Base-by-base conservation (phyloP, 139 green algal genomes). In the Chlamydomonas schloesseri region DNA sequence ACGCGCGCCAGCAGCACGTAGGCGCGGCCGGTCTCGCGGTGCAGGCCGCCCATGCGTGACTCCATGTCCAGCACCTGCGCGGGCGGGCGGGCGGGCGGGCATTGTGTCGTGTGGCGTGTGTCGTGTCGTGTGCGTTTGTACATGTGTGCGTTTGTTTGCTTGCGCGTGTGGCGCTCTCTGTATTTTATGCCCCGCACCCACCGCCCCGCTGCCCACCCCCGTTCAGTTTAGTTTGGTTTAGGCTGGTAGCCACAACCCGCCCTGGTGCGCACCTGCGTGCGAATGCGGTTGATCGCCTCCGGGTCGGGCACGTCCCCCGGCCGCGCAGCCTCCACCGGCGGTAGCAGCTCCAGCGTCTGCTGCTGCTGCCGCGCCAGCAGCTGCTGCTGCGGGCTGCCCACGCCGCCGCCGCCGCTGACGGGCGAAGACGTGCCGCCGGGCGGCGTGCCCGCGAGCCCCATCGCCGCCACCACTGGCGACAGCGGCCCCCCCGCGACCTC, bases 1-100 rank as follows among this genome's bases (percentile, higher is more conserved):
- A 80, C 72, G 24, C 83, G 83, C 18, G 70, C 83, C 2, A 88
- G 64, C 9, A 88, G 74, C 21, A 88, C 72, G 55, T 81, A 88
- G 46, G 72, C 83, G 23, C 74, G 67, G 26, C 83, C 83, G 13
- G 74, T 78, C 73, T 88, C 70, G 6, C 62, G 83, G 72, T 88
- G 71, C 42, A 70, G 36, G 0, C 26, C 0, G 21, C 83, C 83
- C 60, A 83, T 71, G 42, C 83, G 74, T 3, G 31, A 24, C 83
- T 88, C 72, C 83, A 88, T 46, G 28, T 73, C 65, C 37, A 74
- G 24, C 0, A 88, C 71, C 47, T 78, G 82, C 58, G 15, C 2
- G 62, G 3, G 6, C 2, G 8, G 55, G 55, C 20, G 55, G 20
- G 55, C 20, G 8, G 55, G 55, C 6, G 42, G 6, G 42, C n/a